Evolutionary conservation across 2,329 filamentous ascomycete genomes (phyloP), one percentile per base, ranked within the genome.

Genomic region (Colletotrichum liriopes): DNA sequence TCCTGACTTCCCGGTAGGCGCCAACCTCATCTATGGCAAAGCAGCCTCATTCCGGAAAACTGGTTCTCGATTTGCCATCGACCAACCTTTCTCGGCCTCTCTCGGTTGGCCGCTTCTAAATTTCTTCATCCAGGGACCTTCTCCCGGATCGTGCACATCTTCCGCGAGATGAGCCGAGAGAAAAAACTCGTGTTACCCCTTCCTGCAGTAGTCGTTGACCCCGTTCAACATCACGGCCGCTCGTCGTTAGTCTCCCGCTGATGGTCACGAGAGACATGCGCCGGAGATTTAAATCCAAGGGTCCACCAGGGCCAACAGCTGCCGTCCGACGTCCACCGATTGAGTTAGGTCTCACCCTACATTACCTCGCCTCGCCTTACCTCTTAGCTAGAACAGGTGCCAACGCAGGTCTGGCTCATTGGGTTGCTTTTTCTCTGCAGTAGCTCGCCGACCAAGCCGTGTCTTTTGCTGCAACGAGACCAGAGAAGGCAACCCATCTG

Each of bases 211-310:
- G 41, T 16, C 23, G 29, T 26, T 16, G 18, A 0, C n/a, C 32
- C 29, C 43, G 20, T 62, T 45, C n/a, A 29, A 23, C 32, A 39
- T 29, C 45, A 55, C 35, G 16, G 43, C 29, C 29, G 55, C 39
- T 55, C 43, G 16, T 16, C 41, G 39, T 41, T 41, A 37, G 54
- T 37, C 29, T 29, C n/a, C 49, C 20, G 55, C 55, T 61, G 51
- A 43, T 63, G 12, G 26, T 43, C 18, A 39, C 52, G 52, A 69
- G 69, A 59, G 55, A 72, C 65, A 70, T 55, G 47, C 59, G 52
- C 60, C 65, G 70, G 65, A 65, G 45, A 72, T 70, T 72, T 65
- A 60, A 72, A 60, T 55, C 35, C 63, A 56, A 64, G 45, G 70
- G 70, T 65, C 65, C 65, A 65, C 65, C 26, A 26, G 11, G 32